These are phyloP conservation scores for Diplodia seriata DNA, from an alignment of 2,329 filamentous ascomycete genomes.

Conservation along the genomic window DNA sequence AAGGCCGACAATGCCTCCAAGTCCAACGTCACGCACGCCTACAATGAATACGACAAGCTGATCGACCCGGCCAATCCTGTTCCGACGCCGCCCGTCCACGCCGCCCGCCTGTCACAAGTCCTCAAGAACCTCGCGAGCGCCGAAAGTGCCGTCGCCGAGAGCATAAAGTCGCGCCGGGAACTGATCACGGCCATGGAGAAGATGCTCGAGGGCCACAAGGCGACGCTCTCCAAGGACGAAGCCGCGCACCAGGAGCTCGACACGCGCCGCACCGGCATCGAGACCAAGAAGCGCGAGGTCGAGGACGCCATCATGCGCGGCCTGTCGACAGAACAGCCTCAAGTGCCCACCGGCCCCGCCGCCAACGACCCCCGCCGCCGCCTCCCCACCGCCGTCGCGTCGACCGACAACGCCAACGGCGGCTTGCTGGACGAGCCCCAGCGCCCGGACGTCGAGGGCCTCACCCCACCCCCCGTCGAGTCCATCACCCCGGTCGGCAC, in stretches of 20 bases:
- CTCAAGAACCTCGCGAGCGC: constrained; percentile 87
- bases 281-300: constrained; percentile 84
- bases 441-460: constrained; percentile 81
- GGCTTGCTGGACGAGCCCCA: constrained; percentile 60
- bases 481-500: constrained; percentile 60
- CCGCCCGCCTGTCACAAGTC: constrained; percentile 86
- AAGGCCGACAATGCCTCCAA: constrained; percentile 75
- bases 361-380: constrained; percentile 36
- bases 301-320: constrained; percentile 91
- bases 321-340: constrained; percentile 65
- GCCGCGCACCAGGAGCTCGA: constrained; percentile 68
- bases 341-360: constrained; percentile 48
- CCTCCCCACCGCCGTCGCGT: constrained; percentile 18
- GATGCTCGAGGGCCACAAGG: constrained; percentile 75
- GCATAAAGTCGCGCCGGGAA: constrained; percentile 81
- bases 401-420: constrained; percentile 14
- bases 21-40: constrained; percentile 71
- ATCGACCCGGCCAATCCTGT: constrained; percentile 71
- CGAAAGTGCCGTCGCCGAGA: constrained; percentile 86
- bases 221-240: constrained; percentile 74
- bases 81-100: constrained; percentile 87
- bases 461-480: constrained; percentile 79
- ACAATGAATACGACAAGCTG: constrained; percentile 83
- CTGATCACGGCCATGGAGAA: constrained; percentile 84
- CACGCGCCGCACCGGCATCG: constrained; percentile 73